phyloP scores from a whole-genome alignment of 345 rosid species.

The Sonneratia alba region DNA sequence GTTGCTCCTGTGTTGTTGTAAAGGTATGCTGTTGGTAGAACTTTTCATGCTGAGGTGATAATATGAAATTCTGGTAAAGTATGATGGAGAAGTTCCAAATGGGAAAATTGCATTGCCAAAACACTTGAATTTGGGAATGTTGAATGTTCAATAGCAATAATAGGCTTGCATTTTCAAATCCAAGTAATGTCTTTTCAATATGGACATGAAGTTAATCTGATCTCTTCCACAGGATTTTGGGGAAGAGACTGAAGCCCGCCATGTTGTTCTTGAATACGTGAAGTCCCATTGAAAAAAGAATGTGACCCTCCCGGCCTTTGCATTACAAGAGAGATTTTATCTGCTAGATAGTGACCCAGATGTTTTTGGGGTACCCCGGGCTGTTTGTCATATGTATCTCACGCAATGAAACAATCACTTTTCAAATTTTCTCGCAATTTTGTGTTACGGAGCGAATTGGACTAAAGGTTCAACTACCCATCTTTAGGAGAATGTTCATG shows the following conservation, averaged over 20 bases:
- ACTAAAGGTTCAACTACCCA: too few species aligned
- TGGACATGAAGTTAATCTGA: background rate
- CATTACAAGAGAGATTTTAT: background rate
- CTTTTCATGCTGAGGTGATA: background rate
- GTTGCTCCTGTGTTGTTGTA: conserved; percentile 76
- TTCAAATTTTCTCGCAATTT: too few species aligned
- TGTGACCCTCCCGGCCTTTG: background rate
- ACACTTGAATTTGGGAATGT: too few species aligned
- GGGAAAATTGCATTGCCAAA: background rate
- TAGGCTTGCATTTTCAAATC: too few species aligned
- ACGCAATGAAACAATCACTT: too few species aligned
- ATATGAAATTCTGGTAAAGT: too few species aligned
- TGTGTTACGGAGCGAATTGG: too few species aligned
- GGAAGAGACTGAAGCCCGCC: conserved; percentile 47
- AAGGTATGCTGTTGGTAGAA: conserved; percentile 35
- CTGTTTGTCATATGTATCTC: background rate
- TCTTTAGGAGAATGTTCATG: too few species aligned
- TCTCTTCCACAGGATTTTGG: conserved; percentile 43
- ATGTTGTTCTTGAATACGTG: conserved; percentile 37
- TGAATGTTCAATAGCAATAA: too few species aligned
- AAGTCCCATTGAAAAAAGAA: conserved; percentile 28
- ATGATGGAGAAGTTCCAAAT: background rate
- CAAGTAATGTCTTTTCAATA: too few species aligned
- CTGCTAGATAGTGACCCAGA: background rate
- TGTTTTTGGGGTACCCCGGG: background rate